phyloP scores from a whole-genome alignment of 2,329 filamentous ascomycete species.

The Cytospora paraplurivora region DNA sequence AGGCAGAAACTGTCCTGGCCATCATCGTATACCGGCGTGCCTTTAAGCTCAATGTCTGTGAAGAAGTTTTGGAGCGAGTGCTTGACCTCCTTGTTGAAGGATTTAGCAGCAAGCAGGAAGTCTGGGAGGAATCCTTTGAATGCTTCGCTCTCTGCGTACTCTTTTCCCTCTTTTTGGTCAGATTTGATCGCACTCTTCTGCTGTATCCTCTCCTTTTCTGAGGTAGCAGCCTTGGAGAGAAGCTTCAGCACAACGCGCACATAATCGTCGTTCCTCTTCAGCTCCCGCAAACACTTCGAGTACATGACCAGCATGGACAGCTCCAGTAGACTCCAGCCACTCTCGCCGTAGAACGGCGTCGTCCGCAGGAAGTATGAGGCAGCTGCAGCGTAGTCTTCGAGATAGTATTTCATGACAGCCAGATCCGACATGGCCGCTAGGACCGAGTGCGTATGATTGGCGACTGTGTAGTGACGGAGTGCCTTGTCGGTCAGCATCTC shows the following conservation, averaged over 20 bases:
- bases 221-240: slow-evolving; percentile 65
- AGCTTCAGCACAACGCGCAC: slow-evolving; percentile 75
- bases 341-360: slow-evolving; percentile 75
- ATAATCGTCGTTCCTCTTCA: slow-evolving; percentile 77
- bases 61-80: slow-evolving; percentile 76
- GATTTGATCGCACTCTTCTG: slow-evolving; percentile 41
- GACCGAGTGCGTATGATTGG: slow-evolving; percentile 75
- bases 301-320: slow-evolving; percentile 85
- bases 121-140: slow-evolving; percentile 53
- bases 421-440: slow-evolving; percentile 81
- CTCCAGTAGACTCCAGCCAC: slow-evolving; percentile 78
- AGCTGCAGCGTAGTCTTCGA: slow-evolving; percentile 73
- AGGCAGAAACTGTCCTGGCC: slow-evolving; percentile 76
- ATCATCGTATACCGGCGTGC: slow-evolving; percentile 68
- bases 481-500: slow-evolving; percentile 83
- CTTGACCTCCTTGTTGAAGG: slow-evolving; percentile 59
- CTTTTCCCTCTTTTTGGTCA: slow-evolving; percentile 32
- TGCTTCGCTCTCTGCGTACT: slow-evolving; percentile 40
- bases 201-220: slow-evolving; percentile 52
- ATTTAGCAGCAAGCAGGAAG: slow-evolving; percentile 48
- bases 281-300: slow-evolving; percentile 74
- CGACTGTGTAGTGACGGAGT: slow-evolving; percentile 78
- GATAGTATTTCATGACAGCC: slow-evolving; percentile 78
- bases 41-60: slow-evolving; percentile 66
- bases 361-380: slow-evolving; percentile 77